Base-by-base conservation (phyloP, 495 filamentous ascomycete species). In the Penicillium coffeae region DNA sequence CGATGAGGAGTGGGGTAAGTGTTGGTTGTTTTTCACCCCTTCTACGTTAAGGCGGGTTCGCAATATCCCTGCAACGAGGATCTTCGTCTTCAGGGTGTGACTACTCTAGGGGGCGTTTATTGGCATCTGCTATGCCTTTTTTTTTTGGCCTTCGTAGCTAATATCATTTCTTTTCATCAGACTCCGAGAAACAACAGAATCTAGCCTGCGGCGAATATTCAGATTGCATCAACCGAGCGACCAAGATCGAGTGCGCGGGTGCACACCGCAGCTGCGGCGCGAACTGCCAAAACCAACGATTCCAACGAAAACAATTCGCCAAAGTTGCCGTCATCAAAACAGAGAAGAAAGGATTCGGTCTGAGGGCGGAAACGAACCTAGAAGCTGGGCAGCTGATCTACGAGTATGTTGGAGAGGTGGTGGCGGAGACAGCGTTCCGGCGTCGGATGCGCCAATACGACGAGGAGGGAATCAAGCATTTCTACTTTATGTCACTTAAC, bases 401-500 rank as follows among this genome's bases (percentile, higher is more conserved):
- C 63, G 93, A 99, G 70, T 99, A 99, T 65, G 89, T 99, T 53
- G 93, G 93, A 54, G 93, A 99, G 69, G 93, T 99, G 48, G 96
- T 99, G 68, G 89, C 92, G 58, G 94, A 99, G 67, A 67, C 73
- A 12, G 84, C 83, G 33, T 99, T 97, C 60, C 87, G 89, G 41
- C 80, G 80, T 49, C 88, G 93, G 45, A 96, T 90, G 82, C 72
- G 86, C 14, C 86, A 91, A 51, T 99, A 99, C 64, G 88, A 93
- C 59, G 82, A 90, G 46, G 89, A 96, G 61, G 91, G 90, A 25
- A 96, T 99, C 75, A 93, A 90, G 63, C 93, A 99, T 68, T 99
- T 99, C 64, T 99, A 99, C 68, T 99, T 99, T 70, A 99, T 99
- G 93, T 97, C 94, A 32, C 84, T 99, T 47, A 92, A 82, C 62